Evolutionary conservation across 805 yeast species (phyloP).

Genomic region (Candida quercuum): DNA sequence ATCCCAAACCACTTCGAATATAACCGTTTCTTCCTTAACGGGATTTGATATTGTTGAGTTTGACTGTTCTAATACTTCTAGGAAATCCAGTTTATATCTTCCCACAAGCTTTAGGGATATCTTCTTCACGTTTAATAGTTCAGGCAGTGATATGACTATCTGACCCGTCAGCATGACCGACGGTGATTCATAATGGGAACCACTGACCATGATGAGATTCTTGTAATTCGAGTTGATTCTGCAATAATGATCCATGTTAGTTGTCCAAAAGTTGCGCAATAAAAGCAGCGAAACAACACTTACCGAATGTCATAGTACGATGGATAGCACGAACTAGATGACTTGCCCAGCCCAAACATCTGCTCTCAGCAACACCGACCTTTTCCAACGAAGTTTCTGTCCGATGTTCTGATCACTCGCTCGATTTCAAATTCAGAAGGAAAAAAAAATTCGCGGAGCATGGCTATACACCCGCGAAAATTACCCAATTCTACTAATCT

Average conservation of each 20-base stretch:
- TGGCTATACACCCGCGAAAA: too few relatives aligned
- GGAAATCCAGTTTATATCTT: constrained; percentile 54
- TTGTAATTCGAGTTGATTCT: constrained; percentile 31
- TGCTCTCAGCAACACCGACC: too few relatives aligned
- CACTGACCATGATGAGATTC: constrained; percentile 73
- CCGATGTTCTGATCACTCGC: too few relatives aligned
- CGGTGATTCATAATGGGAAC: constrained; percentile 69
- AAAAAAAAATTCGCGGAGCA: too few relatives aligned
- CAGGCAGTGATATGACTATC: constrained; percentile 64
- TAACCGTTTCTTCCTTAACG: constrained; percentile 45
- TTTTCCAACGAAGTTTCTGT: too few relatives aligned
- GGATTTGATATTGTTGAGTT: constrained; percentile 31
- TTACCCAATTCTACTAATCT: too few relatives aligned
- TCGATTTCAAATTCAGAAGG: too few relatives aligned
- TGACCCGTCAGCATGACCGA: constrained; percentile 72
- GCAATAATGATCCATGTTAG: constrained; percentile 1
- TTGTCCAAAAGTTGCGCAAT: background rate
- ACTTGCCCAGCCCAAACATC: constrained; percentile 22
- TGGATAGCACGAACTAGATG: constrained; percentile 15
- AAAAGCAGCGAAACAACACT: background rate
- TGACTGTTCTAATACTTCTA: constrained; percentile 37
- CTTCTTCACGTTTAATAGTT: constrained; percentile 57
- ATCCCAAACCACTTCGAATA: constrained; percentile 77
- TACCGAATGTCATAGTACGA: constrained; percentile 27
- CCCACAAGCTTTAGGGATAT: constrained; percentile 60